These are phyloP conservation scores for Penicillium samsonianum DNA, from an alignment of 495 filamentous ascomycete genomes.

Conservation along the genomic window DNA sequence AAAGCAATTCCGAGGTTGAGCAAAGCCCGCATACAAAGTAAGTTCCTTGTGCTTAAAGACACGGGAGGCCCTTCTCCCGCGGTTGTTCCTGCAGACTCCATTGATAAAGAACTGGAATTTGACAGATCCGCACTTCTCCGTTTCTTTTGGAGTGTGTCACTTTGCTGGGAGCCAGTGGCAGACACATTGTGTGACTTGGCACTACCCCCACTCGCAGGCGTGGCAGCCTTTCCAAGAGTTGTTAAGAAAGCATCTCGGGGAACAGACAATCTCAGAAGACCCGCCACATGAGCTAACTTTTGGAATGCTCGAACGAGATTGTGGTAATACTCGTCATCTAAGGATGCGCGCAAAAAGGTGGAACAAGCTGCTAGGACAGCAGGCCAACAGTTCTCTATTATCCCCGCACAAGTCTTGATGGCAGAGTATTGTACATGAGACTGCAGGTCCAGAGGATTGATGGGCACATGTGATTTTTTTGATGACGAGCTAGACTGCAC, in stretches of 20 bases:
- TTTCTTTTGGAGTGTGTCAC: constrained; percentile 42
- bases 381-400: constrained; percentile 93
- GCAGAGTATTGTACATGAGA: constrained; percentile 68
- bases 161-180: constrained; percentile 23
- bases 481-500: constrained; percentile 40
- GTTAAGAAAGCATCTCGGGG: constrained; percentile 94
- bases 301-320: constrained; percentile 91
- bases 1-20: constrained; percentile 94
- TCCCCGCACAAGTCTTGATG: constrained; percentile 71
- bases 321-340: constrained; percentile 95
- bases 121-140: constrained; percentile 32
- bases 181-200: constrained; percentile 39
- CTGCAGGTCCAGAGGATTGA: constrained; percentile 76
- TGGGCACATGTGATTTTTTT: constrained; percentile 64
- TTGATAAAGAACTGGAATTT: constrained; percentile 19
- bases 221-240: constrained; percentile 86
- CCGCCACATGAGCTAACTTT: constrained; percentile 93
- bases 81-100: constrained; percentile 24
- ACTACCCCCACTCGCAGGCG: constrained; percentile 66
- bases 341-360: constrained; percentile 85
- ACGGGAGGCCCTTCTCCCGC: constrained; percentile 32
- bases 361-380: constrained; percentile 91
- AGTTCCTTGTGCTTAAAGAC: constrained; percentile 80
- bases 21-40: constrained; percentile 84
- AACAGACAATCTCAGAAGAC: constrained; percentile 77